phyloP scores from a whole-genome alignment of 495 filamentous ascomycete species.

The Aspergillus steynii region DNA sequence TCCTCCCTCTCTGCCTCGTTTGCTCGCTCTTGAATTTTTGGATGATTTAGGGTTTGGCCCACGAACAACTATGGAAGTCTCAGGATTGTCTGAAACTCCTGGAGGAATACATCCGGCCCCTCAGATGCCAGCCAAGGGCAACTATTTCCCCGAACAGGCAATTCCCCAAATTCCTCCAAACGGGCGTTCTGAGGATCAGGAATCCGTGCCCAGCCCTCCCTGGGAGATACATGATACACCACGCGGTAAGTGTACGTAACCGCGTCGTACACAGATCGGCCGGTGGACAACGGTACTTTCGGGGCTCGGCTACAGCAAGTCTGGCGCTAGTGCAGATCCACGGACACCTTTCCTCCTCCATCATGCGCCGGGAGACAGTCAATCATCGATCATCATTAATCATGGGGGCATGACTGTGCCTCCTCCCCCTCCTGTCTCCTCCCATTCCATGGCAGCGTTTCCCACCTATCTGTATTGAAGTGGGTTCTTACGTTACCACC shows the following conservation, averaged over 20 bases:
- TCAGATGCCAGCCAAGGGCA: neutral
- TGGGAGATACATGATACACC: neutral
- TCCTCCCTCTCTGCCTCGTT: neutral
- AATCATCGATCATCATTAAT: slow-evolving; percentile 37
- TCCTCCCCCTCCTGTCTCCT: neutral
- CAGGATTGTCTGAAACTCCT: neutral
- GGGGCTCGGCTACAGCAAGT: slow-evolving; percentile 27
- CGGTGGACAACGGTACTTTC: slow-evolving; percentile 11
- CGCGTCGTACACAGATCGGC: slow-evolving; percentile 18
- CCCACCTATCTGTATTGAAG: neutral
- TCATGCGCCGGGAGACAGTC: slow-evolving; percentile 19
- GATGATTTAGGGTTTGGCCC: neutral
- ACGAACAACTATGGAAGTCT: neutral
- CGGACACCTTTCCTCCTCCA: slow-evolving; percentile 24
- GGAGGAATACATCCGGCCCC: neutral
- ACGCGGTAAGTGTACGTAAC: slow-evolving; percentile 14
- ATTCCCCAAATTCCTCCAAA: neutral
- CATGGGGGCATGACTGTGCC: slow-evolving; percentile 25
- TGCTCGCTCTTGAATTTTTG: neutral
- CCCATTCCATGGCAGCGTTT: neutral
- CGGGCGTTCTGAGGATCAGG: neutral
- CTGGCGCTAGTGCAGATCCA: slow-evolving; percentile 32
- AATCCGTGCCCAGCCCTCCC: neutral
- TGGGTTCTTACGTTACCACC: neutral
- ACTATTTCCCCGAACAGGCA: neutral